These are phyloP conservation scores for Chaetomium olivaceum DNA, from an alignment of 2,329 filamentous ascomycete genomes.

Conservation along the genomic window DNA sequence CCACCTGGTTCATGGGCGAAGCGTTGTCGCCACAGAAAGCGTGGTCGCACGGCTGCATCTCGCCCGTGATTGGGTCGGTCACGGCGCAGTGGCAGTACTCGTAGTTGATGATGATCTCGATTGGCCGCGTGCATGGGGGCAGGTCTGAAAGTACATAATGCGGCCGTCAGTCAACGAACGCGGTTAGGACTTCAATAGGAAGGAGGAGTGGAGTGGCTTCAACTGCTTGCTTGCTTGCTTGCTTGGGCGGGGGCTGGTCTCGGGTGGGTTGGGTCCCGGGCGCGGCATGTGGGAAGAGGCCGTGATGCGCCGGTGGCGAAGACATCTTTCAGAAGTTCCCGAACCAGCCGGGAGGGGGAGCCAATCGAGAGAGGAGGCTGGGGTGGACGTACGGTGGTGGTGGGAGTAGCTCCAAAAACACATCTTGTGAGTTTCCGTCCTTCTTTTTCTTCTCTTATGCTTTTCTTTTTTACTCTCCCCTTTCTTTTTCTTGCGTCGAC, in stretches of 20 bases:
- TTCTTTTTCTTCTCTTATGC: neutral
- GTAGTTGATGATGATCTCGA: slow-evolving; percentile 47
- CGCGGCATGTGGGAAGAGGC: too few relatives aligned
- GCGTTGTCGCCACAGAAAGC: slow-evolving; percentile 26
- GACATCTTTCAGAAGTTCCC: neutral
- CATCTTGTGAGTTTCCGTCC: slow-evolving; percentile 40
- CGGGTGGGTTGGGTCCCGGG: too few relatives aligned
- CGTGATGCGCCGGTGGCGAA: neutral
- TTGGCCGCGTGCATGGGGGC: slow-evolving; percentile 44
- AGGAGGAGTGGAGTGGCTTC: too few relatives aligned
- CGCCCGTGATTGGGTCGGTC: slow-evolving; percentile 34
- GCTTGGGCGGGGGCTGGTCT: neutral
- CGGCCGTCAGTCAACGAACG: too few relatives aligned
- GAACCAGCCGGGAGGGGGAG: neutral
- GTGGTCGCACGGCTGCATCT: slow-evolving; percentile 31
- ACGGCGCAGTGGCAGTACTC: slow-evolving; percentile 45
- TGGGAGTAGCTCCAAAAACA: slow-evolving; percentile 54
- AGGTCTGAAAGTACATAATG: slow-evolving; percentile 38
- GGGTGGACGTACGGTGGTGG: slow-evolving; percentile 38
- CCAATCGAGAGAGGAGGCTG: neutral
- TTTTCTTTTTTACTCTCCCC: neutral
- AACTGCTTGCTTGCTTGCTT: neutral
- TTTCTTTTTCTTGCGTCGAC: neutral
- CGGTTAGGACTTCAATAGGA: too few relatives aligned
- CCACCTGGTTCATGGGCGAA: slow-evolving; percentile 29